phyloP scores from a whole-genome alignment of 169 alveolate species.

The Eimeria sp. region DNA sequence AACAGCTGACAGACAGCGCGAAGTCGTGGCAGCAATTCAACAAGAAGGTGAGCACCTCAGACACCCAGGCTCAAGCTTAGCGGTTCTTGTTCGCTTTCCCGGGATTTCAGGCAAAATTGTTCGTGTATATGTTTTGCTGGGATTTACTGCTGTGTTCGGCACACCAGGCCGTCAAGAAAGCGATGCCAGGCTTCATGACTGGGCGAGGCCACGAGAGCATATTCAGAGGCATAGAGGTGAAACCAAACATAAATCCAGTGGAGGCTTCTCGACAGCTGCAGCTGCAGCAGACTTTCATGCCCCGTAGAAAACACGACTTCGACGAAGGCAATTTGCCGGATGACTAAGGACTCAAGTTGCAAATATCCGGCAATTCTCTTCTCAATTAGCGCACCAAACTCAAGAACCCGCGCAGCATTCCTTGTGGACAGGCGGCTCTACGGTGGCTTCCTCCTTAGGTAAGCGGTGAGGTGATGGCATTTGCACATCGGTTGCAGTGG shows the following conservation, averaged over 20 bases:
- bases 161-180: constrained; percentile 71
- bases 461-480: neutral
- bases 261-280: constrained; percentile 65
- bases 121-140: neutral
- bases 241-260: constrained; percentile 72
- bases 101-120: neutral
- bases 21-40: constrained; percentile 82
- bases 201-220: constrained; percentile 82
- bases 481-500: constrained; percentile 8
- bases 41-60: constrained; percentile 36
- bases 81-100: neutral
- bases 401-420: neutral
- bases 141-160: constrained; percentile 33
- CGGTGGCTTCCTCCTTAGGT: neutral
- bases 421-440: neutral
- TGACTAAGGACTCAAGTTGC: constrained; percentile 3
- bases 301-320: constrained; percentile 82
- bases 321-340: constrained; percentile 76
- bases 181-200: constrained; percentile 81
- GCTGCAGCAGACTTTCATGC: constrained; percentile 73
- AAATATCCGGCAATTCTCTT: neutral
- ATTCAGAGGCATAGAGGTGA: constrained; percentile 77
- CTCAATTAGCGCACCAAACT: neutral
- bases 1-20: constrained; percentile 76
- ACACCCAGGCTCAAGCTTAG: neutral